Evolutionary conservation across 139 green algal species (phyloP), one percentile per base, ranked within the genome.

Genomic region (Tetratostichococcus sp.): DNA sequence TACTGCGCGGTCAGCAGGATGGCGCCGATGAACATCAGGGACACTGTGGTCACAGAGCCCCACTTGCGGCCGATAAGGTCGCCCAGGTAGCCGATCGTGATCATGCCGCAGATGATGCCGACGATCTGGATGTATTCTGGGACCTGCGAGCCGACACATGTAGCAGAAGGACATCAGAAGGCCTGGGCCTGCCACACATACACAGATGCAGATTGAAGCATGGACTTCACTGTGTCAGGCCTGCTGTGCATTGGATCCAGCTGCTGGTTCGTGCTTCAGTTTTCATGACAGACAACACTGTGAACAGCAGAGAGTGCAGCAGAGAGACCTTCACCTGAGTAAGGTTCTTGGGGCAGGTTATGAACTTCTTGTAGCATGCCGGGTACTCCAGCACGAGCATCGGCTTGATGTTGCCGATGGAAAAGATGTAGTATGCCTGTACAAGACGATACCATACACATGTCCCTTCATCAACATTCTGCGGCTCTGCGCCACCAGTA

Each of bases 41-140:
- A 70, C 4, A 84, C 82, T 25, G 80, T 86, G 6, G 79, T 71
- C 57, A 87, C 80, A 30, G 82, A 90, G 28, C 89, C 89, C 80
- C 78, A 89, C 71, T 89, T 88, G 71, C 89, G 82, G 28, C 89
- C 89, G 22, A 91, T 86, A 28, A 72, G 62, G 75, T 93, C 87
- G 8, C 77, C 85, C 26, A 89, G 58, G 30, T 77, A 83, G 14
- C 86, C 84, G 32, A 84, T 82, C 26, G 72, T 73, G 30, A 87
- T 66, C 80, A 86, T 85, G 72, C 85, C 85, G 8, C 69, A 30
- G n/a, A 90, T 89, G 35, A 90, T 90, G 35, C 84, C 84, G 32
- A 67, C 43, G 28, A 87, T 71, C 71, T 85, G 76, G 57, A 69
- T 43, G 70, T 82, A 82, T 5, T 75, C 70, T 50, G 70, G 70